Evolutionary conservation across 2,329 filamentous ascomycete species (phyloP), one percentile per base, ranked within the genome.

Genomic region (Colletotrichum truncatum): DNA sequence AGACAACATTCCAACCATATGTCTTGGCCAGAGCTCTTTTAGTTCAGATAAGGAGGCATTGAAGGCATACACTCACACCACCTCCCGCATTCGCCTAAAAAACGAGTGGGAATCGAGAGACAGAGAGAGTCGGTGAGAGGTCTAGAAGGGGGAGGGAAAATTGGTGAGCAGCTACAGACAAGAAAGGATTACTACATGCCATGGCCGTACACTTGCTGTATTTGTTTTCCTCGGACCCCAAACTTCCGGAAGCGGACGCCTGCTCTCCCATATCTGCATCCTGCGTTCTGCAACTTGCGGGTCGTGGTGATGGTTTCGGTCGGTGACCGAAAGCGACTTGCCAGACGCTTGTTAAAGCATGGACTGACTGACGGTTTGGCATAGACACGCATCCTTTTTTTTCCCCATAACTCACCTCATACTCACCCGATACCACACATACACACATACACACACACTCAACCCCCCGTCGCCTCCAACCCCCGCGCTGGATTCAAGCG

Each of bases 1-100:
- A 66, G 57, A 66, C 63, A 66, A 63, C 57, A 66, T 66, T 66
- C 63, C 58, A 45, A 58, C 49, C 36, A n/a, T 12, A 11, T 66
- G 49, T 63, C 57, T 63, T 63, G 57, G 63, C 63, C 46, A 43
- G 25, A 39, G 41, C 25, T 25, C 38, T 46, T 48, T 53, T 43
- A 43, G 14, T 32, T 51, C 51, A 56, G 57, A 65, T 45, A 61
- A 62, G 41, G 23, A 45, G 63, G 23, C 18, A 49, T 56, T 16
- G n/a, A 43, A 36, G 52, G 57, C 63, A 55, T 28, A 55, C 48
- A 21, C 25, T 23, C 21, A 53, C 21, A 30, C 39, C n/a, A 25
- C 16, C 28, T 51, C 14, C n/a, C 28, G n/a, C 34, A 12, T 26
- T 55, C 62, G 32, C 11, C 55, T 14, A 45, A n/a, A n/a, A 32